phyloP scores from a whole-genome alignment of 306 rosid species.

The Medicago truncatula region DNA sequence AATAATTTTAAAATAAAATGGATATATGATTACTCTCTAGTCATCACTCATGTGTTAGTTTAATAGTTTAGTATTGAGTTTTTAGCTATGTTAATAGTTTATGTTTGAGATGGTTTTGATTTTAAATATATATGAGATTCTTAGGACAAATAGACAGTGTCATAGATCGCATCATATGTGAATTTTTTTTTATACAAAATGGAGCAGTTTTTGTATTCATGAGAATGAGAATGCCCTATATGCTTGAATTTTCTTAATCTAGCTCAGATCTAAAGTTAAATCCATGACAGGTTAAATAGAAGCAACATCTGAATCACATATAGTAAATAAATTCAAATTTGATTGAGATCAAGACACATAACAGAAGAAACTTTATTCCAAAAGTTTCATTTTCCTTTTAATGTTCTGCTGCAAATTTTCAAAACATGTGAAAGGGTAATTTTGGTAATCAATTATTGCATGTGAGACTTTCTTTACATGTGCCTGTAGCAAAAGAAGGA shows the following conservation, averaged over 20 bases:
- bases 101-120: slow-evolving; percentile 18
- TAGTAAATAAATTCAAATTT: slow-evolving; percentile 30
- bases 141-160: slow-evolving; percentile 50
- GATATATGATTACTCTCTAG: not conserved
- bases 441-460: slow-evolving; percentile 35
- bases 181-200: slow-evolving; percentile 28
- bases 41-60: too few species aligned
- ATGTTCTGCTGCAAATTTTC: slow-evolving; percentile 40
- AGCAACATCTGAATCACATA: slow-evolving; percentile 38
- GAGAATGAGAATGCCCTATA: slow-evolving; percentile 29
- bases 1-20: not conserved
- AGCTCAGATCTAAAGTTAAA: slow-evolving; percentile 51
- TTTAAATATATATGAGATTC: slow-evolving; percentile 44
- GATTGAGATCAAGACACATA: slow-evolving; percentile 27
- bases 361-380: slow-evolving; percentile 34
- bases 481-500: slow-evolving; percentile 28
- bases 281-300: slow-evolving; percentile 29
- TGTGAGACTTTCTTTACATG: slow-evolving; percentile 2
- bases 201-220: slow-evolving; percentile 43
- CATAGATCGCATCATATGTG: slow-evolving; percentile 53
- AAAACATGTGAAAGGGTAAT: slow-evolving; percentile 30
- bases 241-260: slow-evolving; percentile 29
- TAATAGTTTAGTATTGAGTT: too few species aligned
- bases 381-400: slow-evolving; percentile 34
- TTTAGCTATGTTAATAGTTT: not conserved